These are phyloP conservation scores for Leishmania martiniquensis DNA, from an alignment of 208 protist genomes.

Conservation along the genomic window DNA sequence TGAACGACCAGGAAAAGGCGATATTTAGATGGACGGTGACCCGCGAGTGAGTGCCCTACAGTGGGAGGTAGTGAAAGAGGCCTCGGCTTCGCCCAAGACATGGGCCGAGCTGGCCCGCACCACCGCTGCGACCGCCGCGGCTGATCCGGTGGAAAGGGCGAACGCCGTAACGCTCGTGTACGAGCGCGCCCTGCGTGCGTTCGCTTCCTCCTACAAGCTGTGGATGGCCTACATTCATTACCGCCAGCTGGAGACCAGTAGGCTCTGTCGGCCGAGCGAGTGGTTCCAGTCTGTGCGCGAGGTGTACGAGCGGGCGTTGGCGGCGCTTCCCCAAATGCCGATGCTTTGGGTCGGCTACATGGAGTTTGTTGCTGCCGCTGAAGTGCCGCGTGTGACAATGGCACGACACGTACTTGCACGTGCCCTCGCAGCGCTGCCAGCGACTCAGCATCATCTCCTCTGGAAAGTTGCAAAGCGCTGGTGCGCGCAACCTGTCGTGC, in stretches of 20 bases:
- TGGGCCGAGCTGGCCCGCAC: conserved; percentile 66
- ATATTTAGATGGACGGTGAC: conserved; percentile 24
- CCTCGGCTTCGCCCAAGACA: conserved; percentile 44
- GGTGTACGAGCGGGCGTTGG: conserved; percentile 74
- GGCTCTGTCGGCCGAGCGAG: conserved; percentile 56
- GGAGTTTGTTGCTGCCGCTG: conserved; percentile 58
- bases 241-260: conserved; percentile 46
- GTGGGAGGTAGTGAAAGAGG: conserved; percentile 62
- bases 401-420: conserved; percentile 57
- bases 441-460: conserved; percentile 79
- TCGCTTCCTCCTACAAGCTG: conserved; percentile 83
- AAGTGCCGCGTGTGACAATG: conserved; percentile 63
- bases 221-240: conserved; percentile 76
- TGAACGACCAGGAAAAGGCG: no score
- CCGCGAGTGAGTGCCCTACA: conserved; percentile 58
- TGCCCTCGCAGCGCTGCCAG: conserved; percentile 57
- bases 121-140: conserved; percentile 18
- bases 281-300: conserved; percentile 72
- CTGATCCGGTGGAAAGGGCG: conserved; percentile 36
- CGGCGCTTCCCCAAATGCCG: conserved; percentile 74
- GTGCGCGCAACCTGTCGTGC: conserved; percentile 46
- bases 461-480: conserved; percentile 67
- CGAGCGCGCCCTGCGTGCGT: conserved; percentile 71
- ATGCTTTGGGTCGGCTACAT: conserved; percentile 75
- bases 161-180: conserved; percentile 75